Base-by-base conservation (phyloP, 2,329 filamentous ascomycete species). In the Cladobotryum protrusum region DNA sequence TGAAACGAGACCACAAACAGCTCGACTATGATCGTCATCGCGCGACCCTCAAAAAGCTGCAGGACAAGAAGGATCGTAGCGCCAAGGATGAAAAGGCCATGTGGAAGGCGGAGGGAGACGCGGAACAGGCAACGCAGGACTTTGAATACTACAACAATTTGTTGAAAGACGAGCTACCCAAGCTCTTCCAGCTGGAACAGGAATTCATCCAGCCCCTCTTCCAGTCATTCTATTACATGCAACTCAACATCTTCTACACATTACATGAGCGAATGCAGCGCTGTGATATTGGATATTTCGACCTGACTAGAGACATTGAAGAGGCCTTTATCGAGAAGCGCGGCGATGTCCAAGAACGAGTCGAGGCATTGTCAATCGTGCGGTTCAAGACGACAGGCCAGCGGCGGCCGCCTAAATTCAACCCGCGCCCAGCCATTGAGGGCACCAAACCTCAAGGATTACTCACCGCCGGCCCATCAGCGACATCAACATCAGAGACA, bases 151-250 rank as follows among this genome's bases (percentile, higher is more conserved):
- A 93, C 77, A 99, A 99, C 72, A 89, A 96, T 63, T 76, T 99
- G 46, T 80, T 99, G 54, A 99, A 99, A 73, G 89, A 95, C 15
- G 93, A 99, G 71, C 75, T 99, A 55, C 93, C 93, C 24, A 89
- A 90, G 68, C 80, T 99, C 11, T 99, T 99, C 69, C 69, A 74
- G 7, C 81, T 99, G 15, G 93, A 99, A 69, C 82, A 85, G 56
- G 87, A 97, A 68, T 97, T 99, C 67, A 99, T 99, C 68, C 85
- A 89, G 59, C 93, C 93, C 3, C 81, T 99, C 7, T 99, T 99
- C 77, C 93, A 97, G 68, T 95, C 89, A 9, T 99, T 99, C 74
- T 99, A 99, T 73, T 99, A 97, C 76, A 99, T 99, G 93, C 93
- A 99, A 70, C 81, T 99, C 57, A 99, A 99, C 69, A 89, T 99